Conservation (phyloP, 257 asterid genomes). For the Ajuga chamaepitys region DNA sequence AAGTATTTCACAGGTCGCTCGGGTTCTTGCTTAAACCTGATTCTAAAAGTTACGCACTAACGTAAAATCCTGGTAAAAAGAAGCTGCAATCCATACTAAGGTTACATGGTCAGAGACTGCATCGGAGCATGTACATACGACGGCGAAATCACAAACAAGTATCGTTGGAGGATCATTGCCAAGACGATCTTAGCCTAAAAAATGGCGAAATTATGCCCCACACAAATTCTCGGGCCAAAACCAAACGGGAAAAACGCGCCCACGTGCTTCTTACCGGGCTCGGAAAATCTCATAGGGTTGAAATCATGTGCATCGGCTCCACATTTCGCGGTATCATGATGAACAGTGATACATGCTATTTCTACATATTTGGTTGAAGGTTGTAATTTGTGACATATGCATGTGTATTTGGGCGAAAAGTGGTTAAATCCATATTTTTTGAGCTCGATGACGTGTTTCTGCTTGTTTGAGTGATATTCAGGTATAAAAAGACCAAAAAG, state of each 20-base stretch:
- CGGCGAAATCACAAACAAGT: conserved; percentile 44
- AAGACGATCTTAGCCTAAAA: conserved; percentile 54
- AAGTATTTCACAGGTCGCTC: too few relatives aligned
- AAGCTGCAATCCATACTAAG: conserved; percentile 56
- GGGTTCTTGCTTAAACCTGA: too few relatives aligned
- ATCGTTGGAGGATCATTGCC: conserved; percentile 40
- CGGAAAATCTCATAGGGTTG: conserved; percentile 48
- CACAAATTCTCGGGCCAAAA: conserved; percentile 57
- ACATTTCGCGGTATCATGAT: conserved; percentile 55
- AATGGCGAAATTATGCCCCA: conserved; percentile 62
- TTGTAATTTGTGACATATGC: too few relatives aligned
- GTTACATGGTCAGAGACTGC: conserved; percentile 48
- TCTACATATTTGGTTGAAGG: too few relatives aligned
- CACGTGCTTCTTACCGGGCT: conserved; percentile 38
- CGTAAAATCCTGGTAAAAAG: conserved; percentile 27
- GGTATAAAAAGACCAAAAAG: too few relatives aligned
- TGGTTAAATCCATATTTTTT: too few relatives aligned
- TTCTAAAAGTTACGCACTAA: too few relatives aligned
- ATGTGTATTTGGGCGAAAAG: too few relatives aligned
- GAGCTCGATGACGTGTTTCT: too few relatives aligned
- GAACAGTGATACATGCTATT: conserved; percentile 47
- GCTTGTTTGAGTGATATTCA: too few relatives aligned
- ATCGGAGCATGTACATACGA: conserved; percentile 67
- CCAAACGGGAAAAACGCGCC: conserved; percentile 67
- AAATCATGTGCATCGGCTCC: conserved; percentile 56